Conservation (phyloP, 148 eudicot species). For the Euryodendron excelsum region DNA sequence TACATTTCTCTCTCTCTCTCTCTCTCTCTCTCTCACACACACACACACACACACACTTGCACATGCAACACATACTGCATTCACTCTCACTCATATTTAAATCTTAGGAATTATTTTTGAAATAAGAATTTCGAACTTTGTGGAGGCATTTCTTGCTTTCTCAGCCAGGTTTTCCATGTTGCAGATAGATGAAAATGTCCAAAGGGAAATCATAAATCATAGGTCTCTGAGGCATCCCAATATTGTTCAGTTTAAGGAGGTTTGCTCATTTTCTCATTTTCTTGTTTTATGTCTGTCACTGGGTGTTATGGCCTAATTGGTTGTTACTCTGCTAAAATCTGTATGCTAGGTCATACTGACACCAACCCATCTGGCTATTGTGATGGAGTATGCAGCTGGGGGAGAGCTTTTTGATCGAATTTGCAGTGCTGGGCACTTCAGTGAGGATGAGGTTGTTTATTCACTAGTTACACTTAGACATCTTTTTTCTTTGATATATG, state of each 20-base stretch:
- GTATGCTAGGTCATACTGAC: slow-evolving; percentile 60
- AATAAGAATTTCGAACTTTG: background rate
- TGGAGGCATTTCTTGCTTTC: background rate
- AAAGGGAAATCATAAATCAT: slow-evolving; percentile 69
- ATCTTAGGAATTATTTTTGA: background rate
- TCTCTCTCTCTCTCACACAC: no score
- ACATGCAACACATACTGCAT: no score
- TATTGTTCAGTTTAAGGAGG: slow-evolving; percentile 70
- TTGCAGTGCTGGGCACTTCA: slow-evolving; percentile 57
- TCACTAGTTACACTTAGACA: background rate
- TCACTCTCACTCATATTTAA: background rate
- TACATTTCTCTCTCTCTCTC: no score
- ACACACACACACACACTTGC: background rate
- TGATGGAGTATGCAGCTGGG: slow-evolving; percentile 94
- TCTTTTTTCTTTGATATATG: background rate
- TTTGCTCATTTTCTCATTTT: slow-evolving; percentile 15
- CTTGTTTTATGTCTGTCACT: background rate
- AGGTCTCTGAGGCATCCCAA: slow-evolving; percentile 69
- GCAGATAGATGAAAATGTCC: slow-evolving; percentile 77
- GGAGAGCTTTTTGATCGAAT: slow-evolving; percentile 84
- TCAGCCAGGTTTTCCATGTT: slow-evolving; percentile 11
- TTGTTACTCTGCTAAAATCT: background rate
- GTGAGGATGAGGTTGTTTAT: slow-evolving; percentile 73
- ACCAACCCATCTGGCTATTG: slow-evolving; percentile 85
- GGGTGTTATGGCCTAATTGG: background rate